Conservation (phyloP, 108 stramenopile species). For the Schizochytrium sp. region DNA sequence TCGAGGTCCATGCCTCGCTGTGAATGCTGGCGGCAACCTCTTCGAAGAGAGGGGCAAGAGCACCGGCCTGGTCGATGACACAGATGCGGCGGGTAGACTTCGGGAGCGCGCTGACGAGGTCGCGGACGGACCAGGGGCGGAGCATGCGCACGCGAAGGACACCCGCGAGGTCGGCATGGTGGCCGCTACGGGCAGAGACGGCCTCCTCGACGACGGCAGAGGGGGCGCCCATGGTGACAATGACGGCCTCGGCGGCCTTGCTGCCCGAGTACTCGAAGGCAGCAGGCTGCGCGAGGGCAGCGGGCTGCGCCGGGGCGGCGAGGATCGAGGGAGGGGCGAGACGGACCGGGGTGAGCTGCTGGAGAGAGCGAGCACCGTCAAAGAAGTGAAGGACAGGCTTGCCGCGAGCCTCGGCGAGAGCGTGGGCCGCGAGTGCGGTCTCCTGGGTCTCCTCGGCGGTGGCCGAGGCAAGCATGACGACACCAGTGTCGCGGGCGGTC, state of each 20-base stretch:
- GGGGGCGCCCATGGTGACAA: background rate
- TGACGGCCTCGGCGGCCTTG: background rate
- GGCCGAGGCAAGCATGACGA: constrained; percentile 9
- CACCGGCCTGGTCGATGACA: background rate
- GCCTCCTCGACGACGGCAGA: background rate
- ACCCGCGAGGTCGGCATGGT: background rate
- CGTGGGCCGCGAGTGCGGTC: background rate
- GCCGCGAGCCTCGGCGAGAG: background rate
- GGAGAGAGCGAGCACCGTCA: background rate
- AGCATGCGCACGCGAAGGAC: background rate
- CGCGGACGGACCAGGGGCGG: background rate
- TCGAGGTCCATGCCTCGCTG: background rate
- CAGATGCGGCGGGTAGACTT: background rate
- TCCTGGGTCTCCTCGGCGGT: background rate
- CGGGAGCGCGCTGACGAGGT: background rate
- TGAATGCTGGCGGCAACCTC: background rate
- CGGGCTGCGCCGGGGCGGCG: background rate
- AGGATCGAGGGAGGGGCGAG: background rate
- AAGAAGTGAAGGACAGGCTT: constrained; percentile 3
- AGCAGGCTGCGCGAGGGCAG: background rate
- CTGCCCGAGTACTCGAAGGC: background rate
- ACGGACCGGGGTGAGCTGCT: background rate
- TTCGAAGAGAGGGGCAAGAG: background rate
- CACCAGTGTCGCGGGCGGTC: background rate
- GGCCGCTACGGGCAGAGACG: background rate